Evolutionary conservation across 495 filamentous ascomycete genomes (phyloP).

Genomic region (Thermochaetoides thermophila): DNA sequence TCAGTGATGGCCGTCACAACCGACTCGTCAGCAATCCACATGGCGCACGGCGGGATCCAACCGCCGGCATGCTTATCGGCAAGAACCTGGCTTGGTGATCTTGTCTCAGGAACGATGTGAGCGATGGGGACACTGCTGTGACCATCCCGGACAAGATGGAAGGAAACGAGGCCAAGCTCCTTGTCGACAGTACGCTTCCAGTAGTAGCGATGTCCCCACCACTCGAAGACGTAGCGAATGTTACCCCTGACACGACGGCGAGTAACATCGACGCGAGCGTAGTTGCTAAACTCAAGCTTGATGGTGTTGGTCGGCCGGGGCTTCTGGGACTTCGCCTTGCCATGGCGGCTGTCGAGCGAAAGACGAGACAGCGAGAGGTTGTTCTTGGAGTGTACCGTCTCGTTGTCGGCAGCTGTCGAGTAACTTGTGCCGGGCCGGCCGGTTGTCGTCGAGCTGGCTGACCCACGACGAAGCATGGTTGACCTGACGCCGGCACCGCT

Average conservation of each 20-base stretch:
- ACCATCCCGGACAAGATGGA: conserved; percentile 55
- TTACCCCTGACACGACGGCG: conserved; percentile 51
- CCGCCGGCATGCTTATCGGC: conserved; percentile 70
- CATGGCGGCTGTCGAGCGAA: conserved; percentile 15
- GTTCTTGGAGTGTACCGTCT: conserved; percentile 21
- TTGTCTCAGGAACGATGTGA: conserved; percentile 68
- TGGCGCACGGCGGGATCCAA: conserved; percentile 79
- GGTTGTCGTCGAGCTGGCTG: conserved; percentile 17
- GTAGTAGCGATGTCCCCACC: conserved; percentile 74
- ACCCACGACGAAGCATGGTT: conserved; percentile 34
- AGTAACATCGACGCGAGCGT: conserved; percentile 77
- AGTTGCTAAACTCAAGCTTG: conserved; percentile 92
- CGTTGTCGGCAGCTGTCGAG: conserved; percentile 33
- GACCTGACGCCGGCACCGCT: conserved; percentile 41
- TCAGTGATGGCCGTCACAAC: conserved; percentile 56
- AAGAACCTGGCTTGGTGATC: conserved; percentile 51
- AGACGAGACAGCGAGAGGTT: conserved; percentile 21
- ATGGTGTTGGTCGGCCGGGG: conserved; percentile 53
- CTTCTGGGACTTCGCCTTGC: conserved; percentile 19
- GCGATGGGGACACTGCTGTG: conserved; percentile 52
- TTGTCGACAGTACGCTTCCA: conserved; percentile 66
- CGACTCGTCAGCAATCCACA: conserved; percentile 69
- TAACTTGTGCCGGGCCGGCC: conserved; percentile 31
- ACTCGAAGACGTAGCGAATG: conserved; percentile 81
- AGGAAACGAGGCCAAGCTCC: conserved; percentile 48